A percentile compares a stretch with the other conserved stretches of the same genome.
These are phyloP conservation scores for Arctostaphylos glauca DNA, from an alignment of 148 eudicot genomes.

Conservation along the genomic window DNA sequence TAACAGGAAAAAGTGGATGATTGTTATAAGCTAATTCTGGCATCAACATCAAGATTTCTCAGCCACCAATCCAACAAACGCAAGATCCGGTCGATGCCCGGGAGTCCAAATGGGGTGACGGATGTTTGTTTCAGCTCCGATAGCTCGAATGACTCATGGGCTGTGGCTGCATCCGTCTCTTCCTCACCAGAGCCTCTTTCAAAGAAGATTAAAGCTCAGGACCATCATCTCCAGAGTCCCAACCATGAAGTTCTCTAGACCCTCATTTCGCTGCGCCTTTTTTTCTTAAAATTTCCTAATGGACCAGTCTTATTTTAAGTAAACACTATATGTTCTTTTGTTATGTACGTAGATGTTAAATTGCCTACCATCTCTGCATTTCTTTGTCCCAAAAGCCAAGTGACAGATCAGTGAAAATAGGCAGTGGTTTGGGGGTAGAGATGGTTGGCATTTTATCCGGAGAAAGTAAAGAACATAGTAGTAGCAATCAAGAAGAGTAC, in stretches of 20 bases:
- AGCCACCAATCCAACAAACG: constrained; percentile 44
- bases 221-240: constrained; percentile 22
- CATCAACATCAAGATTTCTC: constrained; percentile 30
- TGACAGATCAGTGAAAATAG: not conserved
- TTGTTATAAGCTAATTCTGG: constrained; percentile 46
- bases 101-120: constrained; percentile 66
- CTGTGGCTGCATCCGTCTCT: constrained; percentile 37
- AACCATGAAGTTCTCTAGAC: constrained; percentile 19
- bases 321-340: constrained; percentile 28
- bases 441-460: constrained; percentile 69
- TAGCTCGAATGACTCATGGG: constrained; percentile 59
- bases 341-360: constrained; percentile 31
- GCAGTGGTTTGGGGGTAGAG: constrained; percentile 37
- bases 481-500: constrained; percentile 20
- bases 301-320: constrained; percentile 19
- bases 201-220: constrained; percentile 48
- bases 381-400: constrained; percentile 14
- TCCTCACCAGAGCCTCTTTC: constrained; percentile 51
- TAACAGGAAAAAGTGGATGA: constrained; percentile 60
- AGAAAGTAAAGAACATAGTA: constrained; percentile 23
- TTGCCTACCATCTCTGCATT: constrained; percentile 60
- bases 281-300: not conserved
- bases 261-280: not conserved
- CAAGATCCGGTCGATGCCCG: constrained; percentile 47
- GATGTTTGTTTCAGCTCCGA: constrained; percentile 68